These are phyloP conservation scores for Microsporum ferrugineum DNA, from an alignment of 2,329 filamentous ascomycete genomes.

Conservation along the genomic window DNA sequence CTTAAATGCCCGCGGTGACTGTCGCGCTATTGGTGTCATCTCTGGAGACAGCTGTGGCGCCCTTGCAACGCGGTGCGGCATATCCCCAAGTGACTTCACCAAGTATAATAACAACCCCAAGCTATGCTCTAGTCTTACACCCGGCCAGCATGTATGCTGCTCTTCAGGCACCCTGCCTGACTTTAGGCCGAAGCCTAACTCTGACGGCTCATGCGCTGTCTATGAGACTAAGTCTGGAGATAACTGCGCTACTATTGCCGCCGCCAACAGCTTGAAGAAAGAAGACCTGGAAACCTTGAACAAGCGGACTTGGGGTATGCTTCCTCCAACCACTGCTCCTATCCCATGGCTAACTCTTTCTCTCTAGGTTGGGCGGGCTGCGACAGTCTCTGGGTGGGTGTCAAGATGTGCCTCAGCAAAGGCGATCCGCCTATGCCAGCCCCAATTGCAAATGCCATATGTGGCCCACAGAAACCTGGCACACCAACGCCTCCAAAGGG, in stretches of 20 bases:
- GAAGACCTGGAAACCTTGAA: slow-evolving; percentile 33
- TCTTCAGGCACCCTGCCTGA: slow-evolving; percentile 27
- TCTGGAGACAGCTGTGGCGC: slow-evolving; percentile 29
- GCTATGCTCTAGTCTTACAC: slow-evolving; percentile 23
- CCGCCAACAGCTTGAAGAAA: slow-evolving; percentile 25
- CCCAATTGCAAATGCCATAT: slow-evolving; percentile 35
- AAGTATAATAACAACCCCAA: slow-evolving; percentile 28
- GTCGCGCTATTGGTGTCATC: slow-evolving; percentile 20
- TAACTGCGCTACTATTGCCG: slow-evolving; percentile 27
- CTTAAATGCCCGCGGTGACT: background rate
- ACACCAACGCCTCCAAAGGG: slow-evolving; percentile 23
- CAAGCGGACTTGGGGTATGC: slow-evolving; percentile 31
- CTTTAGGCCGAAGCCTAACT: slow-evolving; percentile 25
- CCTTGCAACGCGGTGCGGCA: slow-evolving; percentile 31
- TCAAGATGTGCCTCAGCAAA: slow-evolving; percentile 31
- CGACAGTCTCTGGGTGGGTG: slow-evolving; percentile 21
- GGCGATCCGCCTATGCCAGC: slow-evolving; percentile 35
- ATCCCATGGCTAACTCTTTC: too few relatives aligned
- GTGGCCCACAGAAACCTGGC: slow-evolving; percentile 38
- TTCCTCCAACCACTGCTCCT: too few relatives aligned
- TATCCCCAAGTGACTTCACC: slow-evolving; percentile 29
- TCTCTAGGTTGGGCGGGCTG: slow-evolving; percentile 25
- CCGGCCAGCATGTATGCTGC: slow-evolving; percentile 30
- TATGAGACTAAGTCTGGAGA: slow-evolving; percentile 28
- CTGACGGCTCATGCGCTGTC: slow-evolving; percentile 29